Evolutionary conservation across 192 early-diverging fungal genomes (phyloP).

Genomic region (Entomortierella lignicola): DNA sequence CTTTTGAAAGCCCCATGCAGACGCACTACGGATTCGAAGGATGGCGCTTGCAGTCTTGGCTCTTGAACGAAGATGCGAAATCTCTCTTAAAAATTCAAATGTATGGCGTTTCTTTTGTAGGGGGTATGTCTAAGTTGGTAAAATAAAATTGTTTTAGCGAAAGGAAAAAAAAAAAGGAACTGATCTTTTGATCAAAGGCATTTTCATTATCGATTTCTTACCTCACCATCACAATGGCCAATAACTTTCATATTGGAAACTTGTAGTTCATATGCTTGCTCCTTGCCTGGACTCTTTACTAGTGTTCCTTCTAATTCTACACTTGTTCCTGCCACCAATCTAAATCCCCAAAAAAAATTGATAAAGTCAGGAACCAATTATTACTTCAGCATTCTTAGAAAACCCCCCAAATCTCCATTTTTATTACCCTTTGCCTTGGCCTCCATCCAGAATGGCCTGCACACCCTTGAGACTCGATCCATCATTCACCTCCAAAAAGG

Average conservation of each 20-base stretch:
- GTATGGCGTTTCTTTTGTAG: slow-evolving; percentile 87
- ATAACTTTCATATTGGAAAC: slow-evolving; percentile 65
- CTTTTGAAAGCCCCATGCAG: slow-evolving; percentile 73
- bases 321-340: slow-evolving; percentile 77
- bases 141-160: too few relatives aligned
- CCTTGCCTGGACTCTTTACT: slow-evolving; percentile 72
- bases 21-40: slow-evolving; percentile 75
- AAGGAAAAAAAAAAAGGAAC: neutral
- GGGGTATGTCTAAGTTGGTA: slow-evolving; percentile 86
- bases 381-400: too few relatives aligned
- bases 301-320: slow-evolving; percentile 78
- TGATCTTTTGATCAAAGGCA: neutral
- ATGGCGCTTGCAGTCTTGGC: slow-evolving; percentile 80
- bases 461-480: slow-evolving; percentile 78
- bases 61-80: slow-evolving; percentile 79
- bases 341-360: slow-evolving; percentile 58
- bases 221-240: slow-evolving; percentile 71
- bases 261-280: slow-evolving; percentile 79
- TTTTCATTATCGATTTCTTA: slow-evolving; percentile 21
- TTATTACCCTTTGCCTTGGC: slow-evolving; percentile 64
- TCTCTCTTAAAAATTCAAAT: slow-evolving; percentile 82
- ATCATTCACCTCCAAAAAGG: slow-evolving; percentile 84
- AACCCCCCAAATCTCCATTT: too few relatives aligned
- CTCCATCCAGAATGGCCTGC: slow-evolving; percentile 70
- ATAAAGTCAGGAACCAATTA: slow-evolving; percentile 33